Evolutionary conservation across 805 yeast genomes (phyloP).

Genomic region (Yarrowia sp.): DNA sequence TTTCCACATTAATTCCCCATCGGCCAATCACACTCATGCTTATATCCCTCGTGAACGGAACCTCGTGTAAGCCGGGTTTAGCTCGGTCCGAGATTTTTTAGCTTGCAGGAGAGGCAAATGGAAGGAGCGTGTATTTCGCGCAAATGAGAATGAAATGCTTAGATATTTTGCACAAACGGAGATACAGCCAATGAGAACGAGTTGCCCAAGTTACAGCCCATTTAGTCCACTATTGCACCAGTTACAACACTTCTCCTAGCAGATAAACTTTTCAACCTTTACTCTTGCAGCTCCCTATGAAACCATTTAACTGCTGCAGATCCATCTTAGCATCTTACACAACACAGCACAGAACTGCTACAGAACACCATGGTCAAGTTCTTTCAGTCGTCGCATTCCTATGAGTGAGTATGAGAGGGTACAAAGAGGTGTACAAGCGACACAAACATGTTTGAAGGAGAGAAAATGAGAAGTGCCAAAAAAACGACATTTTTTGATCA

Average conservation of each 20-base stretch:
- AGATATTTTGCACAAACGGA: not conserved
- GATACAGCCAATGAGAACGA: too few relatives aligned
- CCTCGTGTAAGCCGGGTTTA: constrained; percentile 20
- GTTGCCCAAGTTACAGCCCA: not conserved
- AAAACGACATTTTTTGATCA: too few relatives aligned
- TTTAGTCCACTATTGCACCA: not conserved
- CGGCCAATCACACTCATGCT: constrained; percentile 4
- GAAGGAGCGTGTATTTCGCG: too few relatives aligned
- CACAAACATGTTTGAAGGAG: not conserved
- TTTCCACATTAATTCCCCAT: not conserved
- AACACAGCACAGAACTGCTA: too few relatives aligned
- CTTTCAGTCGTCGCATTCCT: constrained; percentile 56
- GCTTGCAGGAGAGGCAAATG: not conserved
- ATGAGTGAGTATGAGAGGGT: constrained; percentile 41
- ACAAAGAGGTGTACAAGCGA: not conserved
- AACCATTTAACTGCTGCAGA: not conserved
- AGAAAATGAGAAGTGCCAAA: too few relatives aligned
- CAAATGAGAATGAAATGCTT: too few relatives aligned
- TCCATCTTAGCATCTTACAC: constrained; percentile 12
- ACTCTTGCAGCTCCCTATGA: too few relatives aligned
- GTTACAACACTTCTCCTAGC: not conserved
- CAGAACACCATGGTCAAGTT: constrained; percentile 66
- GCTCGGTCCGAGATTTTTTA: constrained; percentile 12
- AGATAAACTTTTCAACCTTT: not conserved
- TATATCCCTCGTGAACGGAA: constrained; percentile 1